Percentiles rank a stretch among this genome's conserved stretches.
Conservation (phyloP, 2,329 filamentous ascomycete species). For the Blastomyces silverae region DNA sequence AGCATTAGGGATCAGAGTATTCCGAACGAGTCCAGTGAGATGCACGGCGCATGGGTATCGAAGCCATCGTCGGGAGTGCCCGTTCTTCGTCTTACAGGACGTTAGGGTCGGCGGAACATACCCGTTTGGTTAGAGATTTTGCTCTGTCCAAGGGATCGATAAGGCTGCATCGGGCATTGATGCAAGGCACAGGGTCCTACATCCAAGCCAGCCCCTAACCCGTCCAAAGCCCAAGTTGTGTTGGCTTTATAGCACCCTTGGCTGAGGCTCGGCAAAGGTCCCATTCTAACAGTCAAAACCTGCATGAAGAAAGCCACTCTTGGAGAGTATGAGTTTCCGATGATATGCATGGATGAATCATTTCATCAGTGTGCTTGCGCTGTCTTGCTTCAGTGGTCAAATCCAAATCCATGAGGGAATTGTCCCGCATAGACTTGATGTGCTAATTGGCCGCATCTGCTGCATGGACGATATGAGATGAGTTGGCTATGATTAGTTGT, state of each 20-base stretch:
- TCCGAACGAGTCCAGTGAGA: neutral
- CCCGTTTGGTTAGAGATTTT: neutral
- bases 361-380: neutral
- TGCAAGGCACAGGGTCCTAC: neutral
- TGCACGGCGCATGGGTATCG: neutral
- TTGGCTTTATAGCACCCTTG: neutral
- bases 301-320: neutral
- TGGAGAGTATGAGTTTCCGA: neutral
- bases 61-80: neutral
- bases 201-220: neutral
- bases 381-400: neutral
- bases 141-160: neutral
- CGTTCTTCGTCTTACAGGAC: neutral
- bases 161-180: neutral
- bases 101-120: neutral
- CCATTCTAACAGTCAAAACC: neutral
- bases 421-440: neutral
- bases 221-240: neutral
- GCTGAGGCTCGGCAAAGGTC: neutral
- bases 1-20: neutral
- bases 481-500: neutral
- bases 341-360: neutral
- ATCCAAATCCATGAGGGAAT: neutral
- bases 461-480: neutral
- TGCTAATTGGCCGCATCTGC: neutral